Conservation (phyloP, 2,329 filamentous ascomycete genomes). For the Aspergillus quadrilineatus region DNA sequence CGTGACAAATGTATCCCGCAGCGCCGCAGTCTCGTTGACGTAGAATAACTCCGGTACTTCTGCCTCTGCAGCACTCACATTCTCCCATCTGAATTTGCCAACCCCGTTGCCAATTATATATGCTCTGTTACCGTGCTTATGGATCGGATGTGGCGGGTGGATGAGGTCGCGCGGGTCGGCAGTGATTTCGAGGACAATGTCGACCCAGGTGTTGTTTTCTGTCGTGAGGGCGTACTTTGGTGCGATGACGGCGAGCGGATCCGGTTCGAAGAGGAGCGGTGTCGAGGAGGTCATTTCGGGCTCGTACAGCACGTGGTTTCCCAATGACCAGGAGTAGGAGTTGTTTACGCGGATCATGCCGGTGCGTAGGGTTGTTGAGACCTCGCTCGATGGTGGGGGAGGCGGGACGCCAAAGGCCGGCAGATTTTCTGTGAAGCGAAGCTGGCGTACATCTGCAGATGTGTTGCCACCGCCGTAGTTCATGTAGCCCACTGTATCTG, state of each 20-base stretch:
- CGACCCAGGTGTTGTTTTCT: slow-evolving; percentile 41
- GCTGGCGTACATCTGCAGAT: slow-evolving; percentile 22
- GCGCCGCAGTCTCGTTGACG: slow-evolving; percentile 35
- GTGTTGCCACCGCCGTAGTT: slow-evolving; percentile 10
- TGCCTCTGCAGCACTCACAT: slow-evolving; percentile 42
- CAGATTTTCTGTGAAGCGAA: slow-evolving; percentile 20
- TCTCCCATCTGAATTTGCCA: slow-evolving; percentile 41
- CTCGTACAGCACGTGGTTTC: slow-evolving; percentile 29
- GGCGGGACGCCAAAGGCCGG: slow-evolving; percentile 24
- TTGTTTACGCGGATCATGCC: slow-evolving; percentile 27
- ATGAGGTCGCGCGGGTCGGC: slow-evolving; percentile 21
- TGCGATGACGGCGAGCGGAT: slow-evolving; percentile 23
- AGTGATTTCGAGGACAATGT: slow-evolving; percentile 36
- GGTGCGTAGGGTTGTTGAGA: slow-evolving; percentile 11
- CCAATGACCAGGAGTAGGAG: slow-evolving; percentile 33
- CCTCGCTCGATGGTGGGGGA: slow-evolving; percentile 36
- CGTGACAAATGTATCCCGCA: slow-evolving; percentile 44
- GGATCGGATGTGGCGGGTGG: slow-evolving; percentile 46
- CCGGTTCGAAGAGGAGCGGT: slow-evolving; percentile 28
- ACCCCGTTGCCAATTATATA: slow-evolving; percentile 45
- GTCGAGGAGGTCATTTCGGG: slow-evolving; percentile 19
- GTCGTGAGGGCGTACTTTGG: slow-evolving; percentile 32
- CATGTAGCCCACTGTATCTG: slow-evolving; percentile 2
- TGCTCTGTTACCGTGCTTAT: slow-evolving; percentile 50
- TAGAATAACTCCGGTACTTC: slow-evolving; percentile 46